phyloP scores from a whole-genome alignment of 1,139 yeast species.

The Schwanniomyces etchellsii region DNA sequence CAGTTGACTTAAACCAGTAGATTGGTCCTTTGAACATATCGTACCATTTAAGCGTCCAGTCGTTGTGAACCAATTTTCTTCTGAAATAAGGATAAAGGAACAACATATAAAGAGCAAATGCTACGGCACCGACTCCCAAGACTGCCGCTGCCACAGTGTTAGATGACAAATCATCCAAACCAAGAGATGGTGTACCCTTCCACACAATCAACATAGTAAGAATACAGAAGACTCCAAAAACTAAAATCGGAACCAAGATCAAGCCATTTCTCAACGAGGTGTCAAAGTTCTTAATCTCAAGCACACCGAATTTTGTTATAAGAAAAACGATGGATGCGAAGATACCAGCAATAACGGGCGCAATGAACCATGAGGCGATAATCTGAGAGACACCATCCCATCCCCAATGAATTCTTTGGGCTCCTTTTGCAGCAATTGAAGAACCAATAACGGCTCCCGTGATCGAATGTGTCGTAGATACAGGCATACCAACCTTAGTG shows the following conservation, averaged over 20 bases:
- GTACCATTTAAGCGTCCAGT: constrained; percentile 62
- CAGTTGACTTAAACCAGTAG: constrained; percentile 50
- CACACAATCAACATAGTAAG: constrained; percentile 59
- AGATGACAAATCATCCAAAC: constrained; percentile 45
- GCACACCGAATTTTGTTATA: constrained; percentile 53
- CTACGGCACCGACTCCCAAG: constrained; percentile 56
- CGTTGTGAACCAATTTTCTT: constrained; percentile 56
- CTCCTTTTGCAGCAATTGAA: constrained; percentile 67
- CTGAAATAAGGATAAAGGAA: constrained; percentile 60
- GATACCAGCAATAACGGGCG: constrained; percentile 66
- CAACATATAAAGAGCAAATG: constrained; percentile 43
- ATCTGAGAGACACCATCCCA: constrained; percentile 72
- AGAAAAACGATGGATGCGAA: constrained; percentile 57
- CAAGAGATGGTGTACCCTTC: constrained; percentile 70
- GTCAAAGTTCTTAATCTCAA: constrained; percentile 49
- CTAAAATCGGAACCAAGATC: constrained; percentile 53
- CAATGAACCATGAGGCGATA: constrained; percentile 78
- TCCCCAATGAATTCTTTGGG: constrained; percentile 60
- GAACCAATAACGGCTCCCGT: constrained; percentile 76
- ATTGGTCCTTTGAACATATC: constrained; percentile 55
- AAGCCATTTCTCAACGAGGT: constrained; percentile 50
- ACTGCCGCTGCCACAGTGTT: constrained; percentile 52
- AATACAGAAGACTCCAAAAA: constrained; percentile 55
- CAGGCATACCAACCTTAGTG: constrained; percentile 66
- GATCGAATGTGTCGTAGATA: constrained; percentile 74